These are phyloP conservation scores for Acorus gramineus DNA, from an alignment of 106 monocot genomes.

Conservation along the genomic window DNA sequence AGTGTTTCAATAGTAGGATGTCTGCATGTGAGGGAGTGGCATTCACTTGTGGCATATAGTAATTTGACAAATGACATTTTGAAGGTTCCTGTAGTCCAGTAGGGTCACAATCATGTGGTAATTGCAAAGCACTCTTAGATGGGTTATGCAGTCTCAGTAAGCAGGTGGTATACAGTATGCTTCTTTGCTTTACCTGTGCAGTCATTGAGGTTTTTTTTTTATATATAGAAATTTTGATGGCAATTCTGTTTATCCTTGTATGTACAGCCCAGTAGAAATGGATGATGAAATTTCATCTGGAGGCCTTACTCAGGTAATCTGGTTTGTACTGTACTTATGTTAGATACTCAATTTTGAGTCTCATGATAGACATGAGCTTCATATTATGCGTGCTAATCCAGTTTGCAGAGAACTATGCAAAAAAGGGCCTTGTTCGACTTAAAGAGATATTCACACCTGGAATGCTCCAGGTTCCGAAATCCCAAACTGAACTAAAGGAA, in stretches of 20 bases:
- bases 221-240: neutral
- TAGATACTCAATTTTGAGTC: neutral
- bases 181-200: too few relatives aligned
- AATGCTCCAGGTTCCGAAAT: constrained; percentile 51
- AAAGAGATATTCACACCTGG: constrained; percentile 85
- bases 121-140: too few relatives aligned
- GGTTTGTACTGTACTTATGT: neutral
- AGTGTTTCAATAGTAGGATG: too few relatives aligned
- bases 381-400: constrained; percentile 10
- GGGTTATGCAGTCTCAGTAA: too few relatives aligned
- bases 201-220: neutral
- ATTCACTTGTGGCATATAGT: too few relatives aligned
- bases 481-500: constrained; percentile 65
- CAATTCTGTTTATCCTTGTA: neutral
- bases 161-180: too few relatives aligned
- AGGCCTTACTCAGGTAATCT: constrained; percentile 64
- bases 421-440: constrained; percentile 69
- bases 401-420: constrained; percentile 94
- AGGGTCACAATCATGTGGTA: too few relatives aligned
- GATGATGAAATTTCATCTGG: constrained; percentile 76
- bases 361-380: constrained; percentile 2
- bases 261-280: constrained; percentile 85
- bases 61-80: too few relatives aligned
- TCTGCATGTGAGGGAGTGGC: too few relatives aligned
- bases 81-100: too few relatives aligned